Evolutionary conservation across 2,329 filamentous ascomycete species (phyloP).

Genomic region (Dothideomycetes sp.): DNA sequence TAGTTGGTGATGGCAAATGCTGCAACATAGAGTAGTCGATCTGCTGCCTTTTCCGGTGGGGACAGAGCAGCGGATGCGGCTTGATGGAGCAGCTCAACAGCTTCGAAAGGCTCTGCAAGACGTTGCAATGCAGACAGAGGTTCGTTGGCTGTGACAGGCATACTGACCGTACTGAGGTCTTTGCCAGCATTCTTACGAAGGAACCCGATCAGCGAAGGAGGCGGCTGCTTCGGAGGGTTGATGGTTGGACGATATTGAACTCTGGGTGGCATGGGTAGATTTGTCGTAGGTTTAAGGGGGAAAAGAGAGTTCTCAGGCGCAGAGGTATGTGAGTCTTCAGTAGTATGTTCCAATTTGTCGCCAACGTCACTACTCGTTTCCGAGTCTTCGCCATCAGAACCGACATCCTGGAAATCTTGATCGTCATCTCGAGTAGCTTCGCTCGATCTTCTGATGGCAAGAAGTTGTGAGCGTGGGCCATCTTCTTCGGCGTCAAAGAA

Average conservation of each 20-base stretch:
- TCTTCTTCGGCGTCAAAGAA: constrained; percentile 84
- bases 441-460: constrained; percentile 65
- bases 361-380: constrained; percentile 55
- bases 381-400: constrained; percentile 45
- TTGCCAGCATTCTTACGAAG: constrained; percentile 97
- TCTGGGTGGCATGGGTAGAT: constrained; percentile 62
- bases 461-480: constrained; percentile 51
- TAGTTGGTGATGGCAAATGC: constrained; percentile 88
- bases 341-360: constrained; percentile 25
- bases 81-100: constrained; percentile 71
- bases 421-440: constrained; percentile 52
- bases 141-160: constrained; percentile 96
- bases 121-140: constrained; percentile 82
- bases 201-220: constrained; percentile 88
- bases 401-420: constrained; percentile 32
- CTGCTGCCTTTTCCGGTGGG: constrained; percentile 47
- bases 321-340: constrained; percentile 19
- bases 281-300: constrained; percentile 64
- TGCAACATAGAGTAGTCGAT: constrained; percentile 74
- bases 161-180: constrained; percentile 89
- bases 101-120: constrained; percentile 83
- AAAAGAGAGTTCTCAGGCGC: constrained; percentile 43
- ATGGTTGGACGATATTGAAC: constrained; percentile 63
- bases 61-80: constrained; percentile 50
- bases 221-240: constrained; percentile 62